Evolutionary conservation across 2,329 filamentous ascomycete species (phyloP), one percentile per base, ranked within the genome.

Genomic region (Diaporthe helianthi): DNA sequence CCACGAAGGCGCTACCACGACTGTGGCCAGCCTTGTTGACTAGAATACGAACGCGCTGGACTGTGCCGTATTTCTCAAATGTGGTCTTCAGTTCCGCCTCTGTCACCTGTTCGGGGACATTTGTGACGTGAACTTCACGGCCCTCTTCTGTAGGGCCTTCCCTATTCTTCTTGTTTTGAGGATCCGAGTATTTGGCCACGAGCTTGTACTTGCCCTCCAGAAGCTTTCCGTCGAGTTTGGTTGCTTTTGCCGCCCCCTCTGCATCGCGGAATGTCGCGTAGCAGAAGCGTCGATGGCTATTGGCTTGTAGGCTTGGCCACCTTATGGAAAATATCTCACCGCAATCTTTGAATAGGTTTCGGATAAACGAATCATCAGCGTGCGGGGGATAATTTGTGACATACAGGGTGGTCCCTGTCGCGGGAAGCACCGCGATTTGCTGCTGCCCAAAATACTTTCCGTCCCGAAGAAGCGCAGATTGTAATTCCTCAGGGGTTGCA

Each of bases 271-370:
- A 98, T n/a, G 97, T 93, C 8, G 98, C 86, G 79, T 99, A 99
- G 82, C 94, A 98, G 82, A 99, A 99, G 29, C 96, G 91, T 38
- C 96, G 92, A 74, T 93, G 90, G 1, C 91, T 90, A 76, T 98
- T 95, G 79, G 87, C 94, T 78, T 97, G 97, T 64, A 99, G 87
- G 68, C 93, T 97, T 2, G 96, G 96, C 81, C 96, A 96, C 26
- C 96, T 91, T 65, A 98, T 86, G 75, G 91, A 93, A 67, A 97
- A 85, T 67, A 99, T 90, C 52, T 95, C 89, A 52, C 96, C 96
- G 75, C 90, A 95, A 69, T 88, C 84, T 71, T 86, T 84, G 79
- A 95, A 95, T 3, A 95, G 80, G 44, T 87, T 79, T 49, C 87
- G 87, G 26, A 96, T 86, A 74, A 88, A 93, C 3, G 82, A 79